Percentiles rank a stretch among this genome's conserved stretches.
phyloP scores from a whole-genome alignment of 208 protist species.

The Jaenimonas drosophilae region DNA sequence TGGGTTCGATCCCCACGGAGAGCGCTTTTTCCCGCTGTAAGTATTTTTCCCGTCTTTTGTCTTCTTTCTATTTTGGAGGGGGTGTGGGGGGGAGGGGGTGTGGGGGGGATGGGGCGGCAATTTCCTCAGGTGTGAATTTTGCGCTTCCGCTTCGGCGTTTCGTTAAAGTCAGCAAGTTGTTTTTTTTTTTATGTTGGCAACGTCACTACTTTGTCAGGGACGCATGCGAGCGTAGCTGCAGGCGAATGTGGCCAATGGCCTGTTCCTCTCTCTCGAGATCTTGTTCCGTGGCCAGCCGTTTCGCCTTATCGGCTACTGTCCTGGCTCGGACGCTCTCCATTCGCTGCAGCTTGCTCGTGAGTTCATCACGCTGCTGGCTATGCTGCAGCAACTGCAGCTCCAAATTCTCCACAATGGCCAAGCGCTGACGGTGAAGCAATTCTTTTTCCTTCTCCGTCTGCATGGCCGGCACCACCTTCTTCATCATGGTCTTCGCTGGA shows the following conservation, averaged over 20 bases:
- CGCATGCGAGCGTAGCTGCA: conserved; percentile 30
- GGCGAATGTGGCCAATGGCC: conserved; percentile 38
- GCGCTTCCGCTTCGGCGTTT: neutral
- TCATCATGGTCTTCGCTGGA: neutral
- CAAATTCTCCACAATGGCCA: conserved; percentile 20
- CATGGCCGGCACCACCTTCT: conserved; percentile 1
- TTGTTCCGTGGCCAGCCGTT: conserved; percentile 29
- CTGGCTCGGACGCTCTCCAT: conserved; percentile 39
- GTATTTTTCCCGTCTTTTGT: neutral
- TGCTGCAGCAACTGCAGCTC: conserved; percentile 43
- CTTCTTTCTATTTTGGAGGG: neutral
- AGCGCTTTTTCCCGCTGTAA: conserved; percentile 15
- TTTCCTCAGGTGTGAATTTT: neutral
- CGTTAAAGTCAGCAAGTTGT: no score
- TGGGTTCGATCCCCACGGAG: conserved; percentile 71
- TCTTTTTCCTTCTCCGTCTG: conserved; percentile 14
- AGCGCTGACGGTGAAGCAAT: conserved; percentile 6
- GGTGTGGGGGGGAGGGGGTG: neutral
- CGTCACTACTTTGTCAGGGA: conserved; percentile 9
- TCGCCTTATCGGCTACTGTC: conserved; percentile 32
- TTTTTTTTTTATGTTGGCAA: no score
- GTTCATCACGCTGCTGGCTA: conserved; percentile 39
- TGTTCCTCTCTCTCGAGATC: conserved; percentile 33
- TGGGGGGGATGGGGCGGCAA: neutral
- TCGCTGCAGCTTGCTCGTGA: conserved; percentile 38